Base-by-base conservation (phyloP, 306 rosid species). In the Glycine latifolia region DNA sequence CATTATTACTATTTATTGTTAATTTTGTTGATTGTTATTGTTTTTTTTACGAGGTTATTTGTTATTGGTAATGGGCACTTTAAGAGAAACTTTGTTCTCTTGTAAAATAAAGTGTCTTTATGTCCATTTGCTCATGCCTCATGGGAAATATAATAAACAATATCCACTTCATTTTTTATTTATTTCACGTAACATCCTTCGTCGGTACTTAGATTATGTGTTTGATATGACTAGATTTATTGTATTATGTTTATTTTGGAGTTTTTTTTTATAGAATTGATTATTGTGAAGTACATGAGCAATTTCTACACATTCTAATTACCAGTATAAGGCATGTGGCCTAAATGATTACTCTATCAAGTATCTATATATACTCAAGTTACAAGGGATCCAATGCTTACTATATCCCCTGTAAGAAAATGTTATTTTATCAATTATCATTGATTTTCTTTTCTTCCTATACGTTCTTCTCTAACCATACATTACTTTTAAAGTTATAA, bases 71-170 rank as follows among this genome's bases (percentile, higher is more conserved):
- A 56, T 63, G 71, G n/a, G 52, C 55, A 46, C 75, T 75, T 80
- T 37, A 47, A 37, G 54, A 60, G 7, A 68, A 85, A 85, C 70
- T 59, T 67, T 81, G 62, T 72, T 63, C 74, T 72, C 75, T 76
- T 31, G 2, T 66, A 75, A 80, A 75, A 58, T n/a, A 73, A 43
- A 43, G 79, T 33, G 58, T 37, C 65, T 84, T 65, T 72, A 56
- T 33, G 63, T 71, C 68, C 73, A 54, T 65, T 78, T 73, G 77
- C 77, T 33, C 37, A 8, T 26, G 20, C 7, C 52, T 41, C 33
- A 16, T 8, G 53, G 72, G n/a, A 41, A 46, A 43, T 15, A 43
- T 67, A 67, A 67, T 43, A 67, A 8, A 67, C 33, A 31, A 39
- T 26, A 43, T 55, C 53, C 50, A 75, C 75, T 43, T 37, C 17